Conservation (phyloP, 257 asterid genomes). For the Solanum neorickii region DNA sequence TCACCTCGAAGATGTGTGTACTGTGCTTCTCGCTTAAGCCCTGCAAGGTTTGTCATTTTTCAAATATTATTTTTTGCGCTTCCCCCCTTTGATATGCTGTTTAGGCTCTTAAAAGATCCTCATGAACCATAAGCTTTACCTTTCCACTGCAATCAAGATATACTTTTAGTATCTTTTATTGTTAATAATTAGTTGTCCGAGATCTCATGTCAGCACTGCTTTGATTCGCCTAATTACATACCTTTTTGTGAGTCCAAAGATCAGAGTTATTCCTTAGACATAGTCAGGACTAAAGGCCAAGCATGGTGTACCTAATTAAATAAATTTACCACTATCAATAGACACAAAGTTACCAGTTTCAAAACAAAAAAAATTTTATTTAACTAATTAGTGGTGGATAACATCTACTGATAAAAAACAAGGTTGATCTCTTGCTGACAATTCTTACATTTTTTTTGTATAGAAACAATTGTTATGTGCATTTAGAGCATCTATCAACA, state of each 20-base stretch:
- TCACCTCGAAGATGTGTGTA: background rate
- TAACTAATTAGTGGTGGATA: background rate
- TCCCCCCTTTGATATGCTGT: background rate
- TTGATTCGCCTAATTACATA: background rate
- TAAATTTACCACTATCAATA: too few relatives aligned
- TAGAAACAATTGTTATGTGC: background rate
- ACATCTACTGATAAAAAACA: background rate
- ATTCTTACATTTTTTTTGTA: background rate
- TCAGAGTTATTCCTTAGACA: background rate
- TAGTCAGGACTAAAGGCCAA: background rate
- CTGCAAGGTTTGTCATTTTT: background rate
- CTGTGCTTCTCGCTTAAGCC: background rate
- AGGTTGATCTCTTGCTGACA: background rate
- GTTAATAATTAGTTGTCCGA: background rate
- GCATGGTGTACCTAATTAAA: background rate
- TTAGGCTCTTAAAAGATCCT: background rate
- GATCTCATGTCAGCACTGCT: background rate
- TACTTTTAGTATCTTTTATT: background rate
- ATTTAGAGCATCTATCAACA: background rate
- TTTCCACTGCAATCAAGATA: background rate
- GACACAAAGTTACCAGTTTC: too few relatives aligned
- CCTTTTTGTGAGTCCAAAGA: background rate
- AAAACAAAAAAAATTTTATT: background rate
- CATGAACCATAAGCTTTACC: background rate
- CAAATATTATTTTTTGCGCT: background rate